These are phyloP conservation scores for Russula abietina DNA, from an alignment of 768 basidiomycete genomes.

Conservation along the genomic window DNA sequence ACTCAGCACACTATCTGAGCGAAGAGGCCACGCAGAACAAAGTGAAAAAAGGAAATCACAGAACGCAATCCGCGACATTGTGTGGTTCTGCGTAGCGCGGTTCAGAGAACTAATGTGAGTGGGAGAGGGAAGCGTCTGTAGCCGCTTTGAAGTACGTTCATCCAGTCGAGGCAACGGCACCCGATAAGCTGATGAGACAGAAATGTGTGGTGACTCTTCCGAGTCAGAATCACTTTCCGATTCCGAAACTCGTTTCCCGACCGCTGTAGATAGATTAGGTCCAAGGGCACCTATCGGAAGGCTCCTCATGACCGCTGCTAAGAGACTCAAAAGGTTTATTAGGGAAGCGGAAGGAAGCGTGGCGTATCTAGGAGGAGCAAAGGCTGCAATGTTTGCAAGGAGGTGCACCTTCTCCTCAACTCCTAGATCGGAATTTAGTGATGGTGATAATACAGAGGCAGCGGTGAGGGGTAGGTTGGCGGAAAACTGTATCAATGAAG, in stretches of 20 bases:
- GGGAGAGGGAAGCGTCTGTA: constrained; percentile 49
- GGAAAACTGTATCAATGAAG: constrained; percentile 58
- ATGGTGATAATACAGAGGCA: constrained; percentile 32
- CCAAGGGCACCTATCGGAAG: constrained; percentile 53
- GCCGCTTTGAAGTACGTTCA: constrained; percentile 53
- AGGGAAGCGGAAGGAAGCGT: constrained; percentile 42
- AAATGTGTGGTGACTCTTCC: constrained; percentile 32
- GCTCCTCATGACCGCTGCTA: constrained; percentile 44
- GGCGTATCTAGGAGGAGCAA: constrained; percentile 57
- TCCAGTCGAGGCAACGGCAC: constrained; percentile 44
- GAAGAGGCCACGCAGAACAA: constrained; percentile 52
- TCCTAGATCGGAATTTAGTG: constrained; percentile 17
- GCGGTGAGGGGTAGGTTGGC: constrained; percentile 53
- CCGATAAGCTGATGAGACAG: constrained; percentile 33
- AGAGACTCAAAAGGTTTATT: constrained; percentile 48
- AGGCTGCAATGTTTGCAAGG: constrained; percentile 63
- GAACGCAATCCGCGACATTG: constrained; percentile 41
- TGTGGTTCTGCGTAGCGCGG: constrained; percentile 37
- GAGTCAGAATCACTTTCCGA: constrained; percentile 29
- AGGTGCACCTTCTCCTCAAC: constrained; percentile 48
- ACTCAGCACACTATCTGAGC: constrained; percentile 53
- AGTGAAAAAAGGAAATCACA: constrained; percentile 55
- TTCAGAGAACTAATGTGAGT: constrained; percentile 53
- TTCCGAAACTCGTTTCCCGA: constrained; percentile 11
- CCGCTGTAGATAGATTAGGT: constrained; percentile 30